Conservation (phyloP, 2,329 filamentous ascomycete genomes). For the Chrysosphaeria jannelii region DNA sequence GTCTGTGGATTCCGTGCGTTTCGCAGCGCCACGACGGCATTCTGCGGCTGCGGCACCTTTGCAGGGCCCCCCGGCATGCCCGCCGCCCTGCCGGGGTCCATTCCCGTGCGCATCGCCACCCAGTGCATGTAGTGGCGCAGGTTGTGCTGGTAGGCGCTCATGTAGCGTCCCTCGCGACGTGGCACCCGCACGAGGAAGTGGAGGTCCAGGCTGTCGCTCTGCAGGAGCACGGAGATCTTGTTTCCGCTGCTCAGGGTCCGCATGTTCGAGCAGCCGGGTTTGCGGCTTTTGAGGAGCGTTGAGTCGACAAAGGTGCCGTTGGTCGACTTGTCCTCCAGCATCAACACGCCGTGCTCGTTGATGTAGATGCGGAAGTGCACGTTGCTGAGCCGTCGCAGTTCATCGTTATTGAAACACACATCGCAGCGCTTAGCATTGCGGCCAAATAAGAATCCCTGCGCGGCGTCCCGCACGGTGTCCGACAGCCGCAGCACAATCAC, state of each 20-base stretch:
- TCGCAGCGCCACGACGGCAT: too few relatives aligned
- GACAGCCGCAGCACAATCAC: constrained; percentile 64
- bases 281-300: constrained; percentile 20
- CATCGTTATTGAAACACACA: constrained; percentile 33
- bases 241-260: constrained; percentile 44
- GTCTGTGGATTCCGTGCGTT: constrained; percentile 6
- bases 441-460: constrained; percentile 60
- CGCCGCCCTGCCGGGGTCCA: constrained; percentile 4
- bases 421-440: constrained; percentile 46
- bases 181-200: constrained; percentile 71
- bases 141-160: constrained; percentile 35
- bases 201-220: constrained; percentile 24
- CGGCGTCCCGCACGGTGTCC: constrained; percentile 33
- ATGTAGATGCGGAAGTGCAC: constrained; percentile 86
- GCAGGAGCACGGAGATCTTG: constrained; percentile 36
- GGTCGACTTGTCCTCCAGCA: constrained; percentile 86
- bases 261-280: constrained; percentile 7
- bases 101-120: constrained; percentile 8
- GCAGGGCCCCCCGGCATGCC: too few relatives aligned
- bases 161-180: constrained; percentile 33
- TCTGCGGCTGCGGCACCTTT: constrained; percentile 1
- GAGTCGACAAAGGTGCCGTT: constrained; percentile 79
- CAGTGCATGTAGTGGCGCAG: constrained; percentile 31
- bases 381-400: constrained; percentile 54
- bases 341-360: constrained; percentile 58